A percentile compares a stretch with the other conserved stretches of the same genome.
These are phyloP conservation scores for Jatropha curcas DNA, from an alignment of 345 rosid genomes.

Conservation along the genomic window DNA sequence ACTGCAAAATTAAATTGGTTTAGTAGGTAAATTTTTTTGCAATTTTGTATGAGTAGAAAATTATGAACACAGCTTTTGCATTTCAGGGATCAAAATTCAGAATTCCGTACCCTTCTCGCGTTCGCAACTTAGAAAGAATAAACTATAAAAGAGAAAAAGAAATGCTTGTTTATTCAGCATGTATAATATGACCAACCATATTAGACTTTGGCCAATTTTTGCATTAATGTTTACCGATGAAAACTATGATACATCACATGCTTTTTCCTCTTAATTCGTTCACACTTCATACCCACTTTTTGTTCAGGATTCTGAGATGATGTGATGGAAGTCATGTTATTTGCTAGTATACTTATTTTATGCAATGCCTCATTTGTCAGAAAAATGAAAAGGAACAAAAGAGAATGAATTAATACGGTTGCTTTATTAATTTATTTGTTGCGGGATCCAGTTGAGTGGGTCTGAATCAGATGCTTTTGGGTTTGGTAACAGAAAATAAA, in stretches of 20 bases:
- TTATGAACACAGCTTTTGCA: background rate
- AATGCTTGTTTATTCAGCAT: background rate
- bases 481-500: background rate
- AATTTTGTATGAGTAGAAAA: no score
- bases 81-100: background rate
- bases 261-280: background rate
- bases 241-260: background rate
- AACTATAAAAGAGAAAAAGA: background rate
- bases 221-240: background rate
- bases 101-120: background rate
- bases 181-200: background rate
- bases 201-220: background rate
- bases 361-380: background rate
- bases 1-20: background rate
- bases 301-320: background rate
- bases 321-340: background rate
- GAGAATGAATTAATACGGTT: constrained; percentile 5
- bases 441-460: background rate
- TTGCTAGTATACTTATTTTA: background rate
- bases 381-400: background rate
- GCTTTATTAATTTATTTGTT: background rate
- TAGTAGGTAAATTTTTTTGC: background rate
- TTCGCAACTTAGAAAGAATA: background rate
- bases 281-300: background rate
- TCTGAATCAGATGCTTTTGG: background rate